phyloP scores from a whole-genome alignment of 2,329 filamentous ascomycete species.

The Ceratocystis huliohia region DNA sequence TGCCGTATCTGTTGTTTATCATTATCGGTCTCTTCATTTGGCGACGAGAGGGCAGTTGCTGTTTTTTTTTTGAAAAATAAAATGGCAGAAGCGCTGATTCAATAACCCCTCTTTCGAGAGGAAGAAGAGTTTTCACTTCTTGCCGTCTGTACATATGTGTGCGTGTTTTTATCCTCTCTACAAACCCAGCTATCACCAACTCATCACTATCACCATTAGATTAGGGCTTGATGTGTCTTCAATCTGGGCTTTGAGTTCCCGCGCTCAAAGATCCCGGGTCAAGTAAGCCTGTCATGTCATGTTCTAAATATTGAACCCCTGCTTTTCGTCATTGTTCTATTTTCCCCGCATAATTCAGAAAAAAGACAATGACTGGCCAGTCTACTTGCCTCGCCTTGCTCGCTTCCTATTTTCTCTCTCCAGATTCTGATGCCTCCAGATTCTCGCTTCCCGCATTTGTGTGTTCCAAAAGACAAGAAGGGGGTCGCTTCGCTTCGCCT shows the following conservation, averaged over 20 bases:
- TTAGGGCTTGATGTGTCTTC: background rate
- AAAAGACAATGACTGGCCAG: background rate
- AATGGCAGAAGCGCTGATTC: background rate
- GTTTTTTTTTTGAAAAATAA: background rate
- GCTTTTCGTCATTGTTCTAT: background rate
- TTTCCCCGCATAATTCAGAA: background rate
- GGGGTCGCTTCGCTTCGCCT: background rate
- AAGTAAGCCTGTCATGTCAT: no score
- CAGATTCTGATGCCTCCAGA: background rate
- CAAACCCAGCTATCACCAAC: background rate
- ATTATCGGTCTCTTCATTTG: no score
- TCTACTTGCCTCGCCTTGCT: background rate
- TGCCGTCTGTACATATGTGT: background rate
- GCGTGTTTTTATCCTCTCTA: background rate
- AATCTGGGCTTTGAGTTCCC: background rate
- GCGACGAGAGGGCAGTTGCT: background rate
- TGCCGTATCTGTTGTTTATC: no score
- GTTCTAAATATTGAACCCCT: no score
- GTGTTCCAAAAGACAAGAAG: background rate
- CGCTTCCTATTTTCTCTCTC: background rate
- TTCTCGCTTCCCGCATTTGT: slow-evolving; percentile 1
- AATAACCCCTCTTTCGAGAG: background rate
- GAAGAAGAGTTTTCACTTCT: background rate
- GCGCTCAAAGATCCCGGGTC: background rate
- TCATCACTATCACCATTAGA: background rate